Percentiles rank a stretch among this genome's conserved stretches.
phyloP scores from a whole-genome alignment of 495 filamentous ascomycete genomes.

The Xylaria curta region DNA sequence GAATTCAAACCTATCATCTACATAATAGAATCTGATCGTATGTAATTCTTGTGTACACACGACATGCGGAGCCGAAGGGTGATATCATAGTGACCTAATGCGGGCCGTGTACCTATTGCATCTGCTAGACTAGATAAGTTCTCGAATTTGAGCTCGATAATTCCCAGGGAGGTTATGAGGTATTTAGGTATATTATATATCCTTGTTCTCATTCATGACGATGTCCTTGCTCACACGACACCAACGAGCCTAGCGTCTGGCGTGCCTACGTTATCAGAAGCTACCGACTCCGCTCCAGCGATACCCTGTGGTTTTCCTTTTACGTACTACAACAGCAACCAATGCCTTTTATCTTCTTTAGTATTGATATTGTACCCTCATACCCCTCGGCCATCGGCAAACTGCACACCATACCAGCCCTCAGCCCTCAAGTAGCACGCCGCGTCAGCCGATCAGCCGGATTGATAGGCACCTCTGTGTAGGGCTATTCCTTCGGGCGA shows the following conservation, averaged over 20 bases:
- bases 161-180: not conserved
- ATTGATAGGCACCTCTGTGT: not conserved
- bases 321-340: not conserved
- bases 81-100: not conserved
- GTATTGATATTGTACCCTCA: not conserved
- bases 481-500: not conserved
- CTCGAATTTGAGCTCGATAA: not conserved
- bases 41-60: not conserved
- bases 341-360: not conserved
- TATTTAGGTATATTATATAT: not conserved
- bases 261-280: slow-evolving; percentile 4
- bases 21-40: not conserved
- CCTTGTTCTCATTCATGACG: not conserved
- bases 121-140: not conserved
- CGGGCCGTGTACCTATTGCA: not conserved
- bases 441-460: not conserved
- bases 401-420: not conserved
- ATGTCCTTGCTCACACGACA: not conserved
- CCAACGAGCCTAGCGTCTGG: not conserved
- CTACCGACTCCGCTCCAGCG: not conserved
- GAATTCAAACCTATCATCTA: not conserved
- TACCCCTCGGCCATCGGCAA: not conserved
- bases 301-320: not conserved
- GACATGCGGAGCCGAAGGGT: not conserved
- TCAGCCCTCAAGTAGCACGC: slow-evolving; percentile 1